Percentiles rank a stretch among this genome's conserved stretches.
These are phyloP conservation scores for Vanilla planifolia DNA, from an alignment of 106 monocot species.

Conservation along the genomic window DNA sequence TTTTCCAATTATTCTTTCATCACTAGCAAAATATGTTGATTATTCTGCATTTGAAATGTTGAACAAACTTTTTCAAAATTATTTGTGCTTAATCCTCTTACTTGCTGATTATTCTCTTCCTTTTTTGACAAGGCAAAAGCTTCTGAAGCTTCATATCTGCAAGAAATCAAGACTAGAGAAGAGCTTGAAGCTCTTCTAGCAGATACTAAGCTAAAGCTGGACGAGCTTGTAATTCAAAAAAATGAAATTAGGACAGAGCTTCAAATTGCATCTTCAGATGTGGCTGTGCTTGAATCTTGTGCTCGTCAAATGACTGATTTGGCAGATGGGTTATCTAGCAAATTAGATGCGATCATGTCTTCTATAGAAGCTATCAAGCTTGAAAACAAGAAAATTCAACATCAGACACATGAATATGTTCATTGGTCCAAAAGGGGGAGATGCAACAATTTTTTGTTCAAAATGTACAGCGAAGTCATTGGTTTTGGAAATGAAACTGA, in stretches of 20 bases:
- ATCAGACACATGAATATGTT: conserved; percentile 14
- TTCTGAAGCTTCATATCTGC: conserved; percentile 21
- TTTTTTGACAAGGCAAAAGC: conserved; percentile 28
- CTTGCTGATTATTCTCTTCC: not conserved
- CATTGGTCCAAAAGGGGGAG: conserved; percentile 13
- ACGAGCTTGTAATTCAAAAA: conserved; percentile 26
- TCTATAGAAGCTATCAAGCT: conserved; percentile 30
- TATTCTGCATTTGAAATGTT: not conserved
- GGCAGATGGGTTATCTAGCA: conserved; percentile 21
- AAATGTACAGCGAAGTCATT: conserved; percentile 15
- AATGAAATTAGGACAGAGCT: conserved; percentile 32
- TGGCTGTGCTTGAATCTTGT: conserved; percentile 34
- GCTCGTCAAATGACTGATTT: conserved; percentile 16
- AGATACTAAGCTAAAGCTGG: conserved; percentile 22
- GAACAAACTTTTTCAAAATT: not conserved
- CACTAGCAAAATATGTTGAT: not conserved
- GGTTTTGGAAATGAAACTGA: conserved; percentile 19
- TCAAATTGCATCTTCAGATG: conserved; percentile 17
- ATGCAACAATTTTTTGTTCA: conserved; percentile 1
- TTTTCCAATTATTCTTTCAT: not conserved
- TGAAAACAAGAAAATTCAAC: conserved; percentile 18
- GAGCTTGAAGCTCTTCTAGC: conserved; percentile 33
- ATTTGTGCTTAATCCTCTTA: not conserved
- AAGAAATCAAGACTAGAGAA: conserved; percentile 39
- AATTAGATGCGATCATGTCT: conserved; percentile 42